Conservation (phyloP, 1,284 basidiomycete genomes). For the Dichomitus squalens region DNA sequence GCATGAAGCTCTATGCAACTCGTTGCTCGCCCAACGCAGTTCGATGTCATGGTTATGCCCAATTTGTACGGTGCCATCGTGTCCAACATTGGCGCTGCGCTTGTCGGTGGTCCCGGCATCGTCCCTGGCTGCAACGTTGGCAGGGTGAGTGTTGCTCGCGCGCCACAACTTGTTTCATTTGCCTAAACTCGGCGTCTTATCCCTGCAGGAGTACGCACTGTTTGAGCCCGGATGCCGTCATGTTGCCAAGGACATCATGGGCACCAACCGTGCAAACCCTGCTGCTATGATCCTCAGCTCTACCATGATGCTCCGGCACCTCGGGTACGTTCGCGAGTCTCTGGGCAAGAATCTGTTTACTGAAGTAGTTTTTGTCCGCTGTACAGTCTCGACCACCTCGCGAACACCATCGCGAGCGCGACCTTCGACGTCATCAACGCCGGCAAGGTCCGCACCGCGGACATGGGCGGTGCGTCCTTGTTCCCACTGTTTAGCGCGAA, state of each 20-base stretch:
- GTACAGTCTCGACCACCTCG: slow-evolving; percentile 84
- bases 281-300: slow-evolving; percentile 97
- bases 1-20: slow-evolving; percentile 90
- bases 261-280: slow-evolving; percentile 96
- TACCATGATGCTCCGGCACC: slow-evolving; percentile 98
- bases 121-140: slow-evolving; percentile 99
- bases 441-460: slow-evolving; percentile 90
- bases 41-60: slow-evolving; percentile 99
- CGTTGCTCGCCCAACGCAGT: slow-evolving; percentile 92
- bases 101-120: slow-evolving; percentile 97
- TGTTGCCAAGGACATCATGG: slow-evolving; percentile 98
- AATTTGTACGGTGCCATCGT: slow-evolving; percentile 97
- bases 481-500: slow-evolving; percentile 1
- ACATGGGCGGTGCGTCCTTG: slow-evolving; percentile 83
- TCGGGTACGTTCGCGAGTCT: slow-evolving; percentile 64
- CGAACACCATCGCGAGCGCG: slow-evolving; percentile 92
- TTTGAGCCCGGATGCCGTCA: slow-evolving; percentile 99
- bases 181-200: background rate
- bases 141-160: slow-evolving; percentile 54
- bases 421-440: slow-evolving; percentile 94
- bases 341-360: background rate
- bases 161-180: background rate
- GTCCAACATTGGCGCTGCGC: slow-evolving; percentile 97
- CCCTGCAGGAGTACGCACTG: slow-evolving; percentile 86
- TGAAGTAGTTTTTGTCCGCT: slow-evolving; percentile 3